phyloP scores from a whole-genome alignment of 2,329 filamentous ascomycete genomes.

The Fusarium dlaminii region DNA sequence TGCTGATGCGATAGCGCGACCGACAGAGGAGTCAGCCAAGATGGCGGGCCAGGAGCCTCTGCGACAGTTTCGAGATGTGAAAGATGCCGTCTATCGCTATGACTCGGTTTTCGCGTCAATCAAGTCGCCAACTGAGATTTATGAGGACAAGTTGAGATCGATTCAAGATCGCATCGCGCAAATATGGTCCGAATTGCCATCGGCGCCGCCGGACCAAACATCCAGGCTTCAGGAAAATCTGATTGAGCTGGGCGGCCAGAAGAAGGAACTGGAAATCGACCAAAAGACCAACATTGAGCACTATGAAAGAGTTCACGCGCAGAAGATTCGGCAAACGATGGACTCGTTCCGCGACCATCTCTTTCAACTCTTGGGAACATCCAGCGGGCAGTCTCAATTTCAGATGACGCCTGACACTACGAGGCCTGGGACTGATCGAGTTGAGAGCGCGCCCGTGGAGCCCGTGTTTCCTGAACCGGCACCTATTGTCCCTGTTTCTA shows the following conservation, averaged over 20 bases:
- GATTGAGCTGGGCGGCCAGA: background rate
- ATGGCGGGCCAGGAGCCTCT: constrained; percentile 6
- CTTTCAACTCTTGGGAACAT: background rate
- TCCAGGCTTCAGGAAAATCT: background rate
- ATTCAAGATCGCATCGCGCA: background rate
- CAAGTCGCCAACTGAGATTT: background rate
- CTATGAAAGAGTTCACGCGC: background rate
- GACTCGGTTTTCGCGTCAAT: background rate
- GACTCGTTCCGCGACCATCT: background rate
- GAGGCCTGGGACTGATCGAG: background rate
- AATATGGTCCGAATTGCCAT: background rate
- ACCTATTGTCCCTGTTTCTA: background rate
- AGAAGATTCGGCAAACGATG: background rate
- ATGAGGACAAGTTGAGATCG: background rate
- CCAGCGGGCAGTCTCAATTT: background rate
- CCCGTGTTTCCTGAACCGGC: background rate
- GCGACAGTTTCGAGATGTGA: background rate
- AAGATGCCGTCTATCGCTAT: constrained; percentile 7
- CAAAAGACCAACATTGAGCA: background rate
- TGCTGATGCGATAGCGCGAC: background rate
- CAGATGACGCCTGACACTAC: background rate
- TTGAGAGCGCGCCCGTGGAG: background rate
- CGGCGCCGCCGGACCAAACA: background rate
- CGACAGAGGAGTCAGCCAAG: background rate
- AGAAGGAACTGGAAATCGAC: constrained; percentile 14